Percentiles rank a stretch among this genome's conserved stretches.
Evolutionary conservation across 1,139 yeast genomes (phyloP).

Genomic region (Trichomonascaceae sp.): DNA sequence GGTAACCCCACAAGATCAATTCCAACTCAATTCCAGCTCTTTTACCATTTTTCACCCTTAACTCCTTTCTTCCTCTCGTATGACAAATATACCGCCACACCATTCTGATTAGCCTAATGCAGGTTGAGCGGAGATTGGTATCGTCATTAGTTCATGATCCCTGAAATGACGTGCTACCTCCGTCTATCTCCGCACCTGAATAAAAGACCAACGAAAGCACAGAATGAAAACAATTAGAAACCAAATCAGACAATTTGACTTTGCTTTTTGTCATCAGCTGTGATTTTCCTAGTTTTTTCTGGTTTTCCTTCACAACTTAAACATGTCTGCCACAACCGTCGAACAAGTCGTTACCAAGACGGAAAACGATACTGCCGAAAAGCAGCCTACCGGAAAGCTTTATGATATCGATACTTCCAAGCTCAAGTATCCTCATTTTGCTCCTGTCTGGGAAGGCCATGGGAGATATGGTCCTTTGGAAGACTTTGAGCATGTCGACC

Average conservation of each 20-base stretch:
- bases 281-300: neutral
- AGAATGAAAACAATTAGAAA: neutral
- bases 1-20: too few relatives aligned
- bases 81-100: neutral
- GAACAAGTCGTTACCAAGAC: neutral
- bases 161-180: neutral
- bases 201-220: neutral
- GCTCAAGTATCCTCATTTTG: slow-evolving; percentile 23
- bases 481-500: slow-evolving; percentile 32
- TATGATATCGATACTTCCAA: neutral
- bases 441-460: slow-evolving; percentile 48
- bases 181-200: neutral
- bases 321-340: neutral
- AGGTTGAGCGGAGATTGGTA: neutral
- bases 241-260: neutral
- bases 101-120: neutral
- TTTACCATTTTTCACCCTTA: too few relatives aligned
- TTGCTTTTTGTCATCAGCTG: neutral
- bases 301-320: neutral
- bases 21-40: neutral
- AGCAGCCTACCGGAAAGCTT: neutral
- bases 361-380: neutral
- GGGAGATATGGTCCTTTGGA: slow-evolving; percentile 37
- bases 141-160: neutral
- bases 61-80: neutral